Evolutionary conservation across 331 rosid species (phyloP), one percentile per base, ranked within the genome.

Genomic region (Telfairia occidentalis): DNA sequence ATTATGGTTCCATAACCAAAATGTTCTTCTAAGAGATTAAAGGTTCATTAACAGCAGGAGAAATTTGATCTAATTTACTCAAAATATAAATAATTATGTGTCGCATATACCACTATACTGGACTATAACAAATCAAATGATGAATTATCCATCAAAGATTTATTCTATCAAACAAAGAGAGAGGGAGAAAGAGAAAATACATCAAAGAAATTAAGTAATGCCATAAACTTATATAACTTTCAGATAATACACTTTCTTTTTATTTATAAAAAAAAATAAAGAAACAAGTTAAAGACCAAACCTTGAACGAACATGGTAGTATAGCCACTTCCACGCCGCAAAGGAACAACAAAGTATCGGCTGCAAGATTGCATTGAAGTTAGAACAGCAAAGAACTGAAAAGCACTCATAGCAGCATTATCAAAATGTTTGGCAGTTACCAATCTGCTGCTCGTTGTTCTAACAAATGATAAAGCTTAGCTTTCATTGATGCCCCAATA

Each of bases 221-320:
- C 29, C 34, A 66, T 40, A 52, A 66, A 10, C 38, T n/a, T 23
- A 37, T 64, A 9, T 2, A 66, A 9, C 49, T 49, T 43, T 3
- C 57, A 64, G 74, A 30, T 2, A 26, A 52, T 26, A 5, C 10
- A 13, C 1, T 8, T 63, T 63, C 8, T 18, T 34, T n/a, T 23
- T 3, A 1, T 2, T 26, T 32, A 76, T 48, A n/a, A 43, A 32
- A 12, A 52, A 26, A 8, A 8, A 53, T 23, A 42, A 58, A 77
- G 60, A 63, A 43, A 74, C 57, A 65, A 43, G 32, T 70, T 70
- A 70, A 43, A 43, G 50, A 75, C 48, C 86, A 73, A 76, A 91
- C 97, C 98, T 91, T 94, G 98, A 83, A 81, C 84, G 78, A 94
- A 91, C 96, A 94, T 90, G 75, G 97, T 85, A 5, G 85, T 84